A percentile compares a stretch with the other conserved stretches of the same genome.
Conservation (phyloP, 257 asterid species). For the Avicennia marina region DNA sequence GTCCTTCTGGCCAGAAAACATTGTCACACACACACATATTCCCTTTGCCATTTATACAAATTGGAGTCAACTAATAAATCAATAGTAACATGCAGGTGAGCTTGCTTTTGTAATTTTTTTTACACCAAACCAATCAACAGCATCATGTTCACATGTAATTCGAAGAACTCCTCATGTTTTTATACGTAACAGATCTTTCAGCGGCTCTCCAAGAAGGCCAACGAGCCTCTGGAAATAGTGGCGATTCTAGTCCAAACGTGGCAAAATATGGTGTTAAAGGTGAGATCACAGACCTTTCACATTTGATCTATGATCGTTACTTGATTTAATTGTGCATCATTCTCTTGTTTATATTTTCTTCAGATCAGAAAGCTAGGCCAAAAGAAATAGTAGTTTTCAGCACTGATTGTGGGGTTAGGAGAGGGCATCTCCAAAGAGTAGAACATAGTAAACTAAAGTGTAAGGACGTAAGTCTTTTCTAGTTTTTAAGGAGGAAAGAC, state of each 20-base stretch:
- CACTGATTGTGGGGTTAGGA: not conserved
- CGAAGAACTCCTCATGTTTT: not conserved
- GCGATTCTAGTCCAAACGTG: slow-evolving; percentile 22
- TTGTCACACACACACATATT: not conserved
- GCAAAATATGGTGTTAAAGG: not conserved
- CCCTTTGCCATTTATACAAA: too few species aligned
- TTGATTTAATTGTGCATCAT: slow-evolving; percentile 1
- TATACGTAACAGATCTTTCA: not conserved
- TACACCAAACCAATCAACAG: too few species aligned
- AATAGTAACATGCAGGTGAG: not conserved
- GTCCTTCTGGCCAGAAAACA: not conserved
- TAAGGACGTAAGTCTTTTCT: slow-evolving; percentile 22
- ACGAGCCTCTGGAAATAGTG: too few species aligned
- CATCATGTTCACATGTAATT: not conserved
- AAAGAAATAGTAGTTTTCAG: not conserved
- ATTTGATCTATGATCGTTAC: not conserved
- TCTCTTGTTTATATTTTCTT: not conserved
- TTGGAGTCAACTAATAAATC: not conserved
- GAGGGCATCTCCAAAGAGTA: slow-evolving; percentile 14
- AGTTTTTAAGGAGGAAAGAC: slow-evolving; percentile 1
- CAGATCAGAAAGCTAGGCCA: slow-evolving; percentile 20
- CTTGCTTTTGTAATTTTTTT: not conserved
- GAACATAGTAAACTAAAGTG: slow-evolving; percentile 28
- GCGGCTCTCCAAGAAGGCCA: too few species aligned
- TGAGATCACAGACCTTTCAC: too few species aligned